A percentile compares a stretch with the other conserved stretches of the same genome.
These are phyloP conservation scores for Plasmodium cynomolgi DNA, from an alignment of 169 alveolate species.

Conservation along the genomic window DNA sequence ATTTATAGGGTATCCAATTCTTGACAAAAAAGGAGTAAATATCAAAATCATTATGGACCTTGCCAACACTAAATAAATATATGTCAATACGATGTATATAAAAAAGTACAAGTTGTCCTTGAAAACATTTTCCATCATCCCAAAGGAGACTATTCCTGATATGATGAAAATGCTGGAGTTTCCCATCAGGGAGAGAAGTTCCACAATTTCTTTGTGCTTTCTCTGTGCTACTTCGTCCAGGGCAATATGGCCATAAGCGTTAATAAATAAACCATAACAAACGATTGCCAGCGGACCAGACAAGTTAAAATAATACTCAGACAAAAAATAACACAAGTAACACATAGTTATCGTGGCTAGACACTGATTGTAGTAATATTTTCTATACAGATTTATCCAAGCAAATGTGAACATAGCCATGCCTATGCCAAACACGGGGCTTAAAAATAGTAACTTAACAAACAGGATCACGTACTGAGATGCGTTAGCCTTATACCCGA, in stretches of 20 bases:
- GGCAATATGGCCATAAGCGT: slow-evolving; percentile 88
- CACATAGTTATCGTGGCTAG: slow-evolving; percentile 79
- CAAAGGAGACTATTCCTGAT: slow-evolving; percentile 88
- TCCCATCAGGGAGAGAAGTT: slow-evolving; percentile 85
- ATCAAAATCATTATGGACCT: slow-evolving; percentile 85
- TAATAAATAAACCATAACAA: slow-evolving; percentile 89
- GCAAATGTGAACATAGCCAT: slow-evolving; percentile 83
- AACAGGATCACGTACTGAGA: slow-evolving; percentile 81
- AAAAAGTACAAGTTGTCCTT: slow-evolving; percentile 36
- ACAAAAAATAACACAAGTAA: slow-evolving; percentile 84
- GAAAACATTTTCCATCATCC: slow-evolving; percentile 86
- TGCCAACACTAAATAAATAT: slow-evolving; percentile 83
- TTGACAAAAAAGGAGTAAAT: slow-evolving; percentile 85
- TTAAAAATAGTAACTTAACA: slow-evolving; percentile 83
- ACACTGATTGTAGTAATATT: slow-evolving; percentile 85
- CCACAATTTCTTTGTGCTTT: slow-evolving; percentile 84
- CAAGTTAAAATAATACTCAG: slow-evolving; percentile 84
- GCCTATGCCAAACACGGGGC: slow-evolving; percentile 88
- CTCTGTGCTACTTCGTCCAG: slow-evolving; percentile 88
- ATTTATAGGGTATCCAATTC: slow-evolving; percentile 85
- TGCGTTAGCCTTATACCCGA: slow-evolving; percentile 81
- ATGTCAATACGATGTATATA: slow-evolving; percentile 76
- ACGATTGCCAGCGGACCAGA: slow-evolving; percentile 92
- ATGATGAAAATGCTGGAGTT: slow-evolving; percentile 88
- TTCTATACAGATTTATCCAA: slow-evolving; percentile 87